phyloP scores from a whole-genome alignment of 768 basidiomycete species.

The Daedaleopsis nitida region DNA sequence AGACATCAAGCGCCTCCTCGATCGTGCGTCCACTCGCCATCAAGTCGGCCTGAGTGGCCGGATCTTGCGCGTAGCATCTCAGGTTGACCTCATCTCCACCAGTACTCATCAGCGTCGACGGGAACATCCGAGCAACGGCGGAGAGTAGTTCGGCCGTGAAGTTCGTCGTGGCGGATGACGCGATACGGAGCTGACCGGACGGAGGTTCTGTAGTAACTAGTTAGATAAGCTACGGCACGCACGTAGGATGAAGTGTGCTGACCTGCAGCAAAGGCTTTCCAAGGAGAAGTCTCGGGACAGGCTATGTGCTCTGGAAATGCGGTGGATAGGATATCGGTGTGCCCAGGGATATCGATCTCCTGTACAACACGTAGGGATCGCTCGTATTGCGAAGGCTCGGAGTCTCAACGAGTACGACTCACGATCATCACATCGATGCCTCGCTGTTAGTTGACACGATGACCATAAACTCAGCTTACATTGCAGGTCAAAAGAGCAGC shows the following conservation, averaged over 20 bases:
- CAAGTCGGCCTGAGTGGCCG: constrained; percentile 33
- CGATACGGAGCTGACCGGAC: constrained; percentile 48
- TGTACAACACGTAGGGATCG: neutral
- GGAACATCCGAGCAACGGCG: constrained; percentile 30
- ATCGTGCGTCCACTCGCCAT: constrained; percentile 36
- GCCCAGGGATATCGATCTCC: constrained; percentile 52
- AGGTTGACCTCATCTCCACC: constrained; percentile 51
- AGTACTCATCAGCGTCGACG: constrained; percentile 39
- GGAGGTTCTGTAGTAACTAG: constrained; percentile 41
- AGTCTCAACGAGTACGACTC: neutral
- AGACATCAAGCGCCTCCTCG: constrained; percentile 40
- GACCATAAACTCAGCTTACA: neutral
- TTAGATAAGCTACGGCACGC: neutral
- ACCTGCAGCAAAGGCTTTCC: constrained; percentile 37
- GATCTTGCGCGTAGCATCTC: constrained; percentile 40
- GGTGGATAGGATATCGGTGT: constrained; percentile 41
- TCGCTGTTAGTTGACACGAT: constrained; percentile 29
- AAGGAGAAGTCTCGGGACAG: constrained; percentile 37
- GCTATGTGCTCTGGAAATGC: constrained; percentile 47
- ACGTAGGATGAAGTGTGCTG: neutral
- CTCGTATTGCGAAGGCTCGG: neutral
- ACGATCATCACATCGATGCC: constrained; percentile 49
- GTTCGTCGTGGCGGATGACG: constrained; percentile 30
- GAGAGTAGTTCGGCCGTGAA: constrained; percentile 37
- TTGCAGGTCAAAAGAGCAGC: constrained; percentile 12